Conservation (phyloP, 352 stramenopile species). For the Phytopythium mirpurense region DNA sequence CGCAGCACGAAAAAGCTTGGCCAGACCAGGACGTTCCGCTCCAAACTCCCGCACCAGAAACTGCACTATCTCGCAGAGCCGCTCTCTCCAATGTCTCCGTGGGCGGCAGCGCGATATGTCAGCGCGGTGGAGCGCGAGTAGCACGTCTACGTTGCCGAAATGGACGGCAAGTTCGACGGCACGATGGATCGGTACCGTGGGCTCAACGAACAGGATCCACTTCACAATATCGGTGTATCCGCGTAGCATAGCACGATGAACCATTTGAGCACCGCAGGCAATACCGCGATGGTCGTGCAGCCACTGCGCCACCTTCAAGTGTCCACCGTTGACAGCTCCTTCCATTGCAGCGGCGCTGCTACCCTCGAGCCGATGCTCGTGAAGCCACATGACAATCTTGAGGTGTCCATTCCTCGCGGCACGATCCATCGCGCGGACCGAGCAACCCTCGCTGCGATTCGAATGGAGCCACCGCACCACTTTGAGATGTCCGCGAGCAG, state of each 20-base stretch:
- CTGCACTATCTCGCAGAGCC: not conserved
- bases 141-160: not conserved
- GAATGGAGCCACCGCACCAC: not conserved
- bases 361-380: not conserved
- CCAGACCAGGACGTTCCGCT: not conserved
- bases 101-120: not conserved
- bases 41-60: not conserved
- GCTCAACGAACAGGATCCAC: not conserved
- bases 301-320: not conserved
- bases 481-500: not conserved
- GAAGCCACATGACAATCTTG: not conserved
- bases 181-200: not conserved
- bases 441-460: not conserved
- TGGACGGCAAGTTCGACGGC: not conserved
- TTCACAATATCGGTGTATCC: constrained; percentile 7
- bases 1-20: not conserved
- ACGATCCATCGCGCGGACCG: not conserved
- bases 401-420: not conserved
- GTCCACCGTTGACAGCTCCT: not conserved
- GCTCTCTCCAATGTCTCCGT: too few relatives aligned
- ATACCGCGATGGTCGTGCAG: not conserved
- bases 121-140: not conserved
- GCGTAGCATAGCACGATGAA: not conserved
- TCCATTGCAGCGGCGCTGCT: not conserved
- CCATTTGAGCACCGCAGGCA: too few relatives aligned